These are phyloP conservation scores for Fusarium temperatum DNA, from an alignment of 2,329 filamentous ascomycete species.

Conservation along the genomic window DNA sequence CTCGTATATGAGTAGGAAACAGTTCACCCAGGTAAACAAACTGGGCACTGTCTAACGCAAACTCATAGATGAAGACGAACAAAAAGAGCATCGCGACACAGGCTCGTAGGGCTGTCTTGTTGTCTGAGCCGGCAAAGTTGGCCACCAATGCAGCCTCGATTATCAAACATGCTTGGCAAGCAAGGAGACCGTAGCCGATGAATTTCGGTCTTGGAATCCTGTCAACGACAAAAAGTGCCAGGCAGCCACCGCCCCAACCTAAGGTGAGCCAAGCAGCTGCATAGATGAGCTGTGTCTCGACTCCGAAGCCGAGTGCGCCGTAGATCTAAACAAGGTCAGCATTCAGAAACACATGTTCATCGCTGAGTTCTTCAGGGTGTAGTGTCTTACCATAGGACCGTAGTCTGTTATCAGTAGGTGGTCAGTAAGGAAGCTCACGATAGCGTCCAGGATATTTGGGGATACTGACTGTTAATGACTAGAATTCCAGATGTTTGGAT, in stretches of 20 bases:
- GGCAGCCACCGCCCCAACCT: background rate
- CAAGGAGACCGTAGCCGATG: background rate
- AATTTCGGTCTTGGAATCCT: background rate
- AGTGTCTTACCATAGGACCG: background rate
- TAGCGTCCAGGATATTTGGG: background rate
- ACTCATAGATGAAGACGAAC: background rate
- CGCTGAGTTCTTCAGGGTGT: background rate
- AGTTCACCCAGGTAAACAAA: background rate
- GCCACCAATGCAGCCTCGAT: background rate
- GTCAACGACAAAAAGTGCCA: background rate
- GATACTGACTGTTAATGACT: background rate
- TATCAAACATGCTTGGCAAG: background rate
- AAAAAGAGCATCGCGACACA: background rate
- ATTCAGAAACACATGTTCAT: background rate
- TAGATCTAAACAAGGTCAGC: background rate
- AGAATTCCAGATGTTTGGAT: background rate
- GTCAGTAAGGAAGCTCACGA: background rate
- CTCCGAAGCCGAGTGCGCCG: background rate
- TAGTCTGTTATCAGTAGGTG: background rate
- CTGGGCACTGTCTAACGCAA: background rate
- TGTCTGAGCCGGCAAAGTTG: background rate
- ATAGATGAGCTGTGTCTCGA: background rate
- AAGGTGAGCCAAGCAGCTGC: background rate
- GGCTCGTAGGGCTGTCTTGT: background rate
- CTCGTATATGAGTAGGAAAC: background rate